These are phyloP conservation scores for Pseudomonodictys pantanalensis DNA, from an alignment of 495 filamentous ascomycete genomes.

Conservation along the genomic window DNA sequence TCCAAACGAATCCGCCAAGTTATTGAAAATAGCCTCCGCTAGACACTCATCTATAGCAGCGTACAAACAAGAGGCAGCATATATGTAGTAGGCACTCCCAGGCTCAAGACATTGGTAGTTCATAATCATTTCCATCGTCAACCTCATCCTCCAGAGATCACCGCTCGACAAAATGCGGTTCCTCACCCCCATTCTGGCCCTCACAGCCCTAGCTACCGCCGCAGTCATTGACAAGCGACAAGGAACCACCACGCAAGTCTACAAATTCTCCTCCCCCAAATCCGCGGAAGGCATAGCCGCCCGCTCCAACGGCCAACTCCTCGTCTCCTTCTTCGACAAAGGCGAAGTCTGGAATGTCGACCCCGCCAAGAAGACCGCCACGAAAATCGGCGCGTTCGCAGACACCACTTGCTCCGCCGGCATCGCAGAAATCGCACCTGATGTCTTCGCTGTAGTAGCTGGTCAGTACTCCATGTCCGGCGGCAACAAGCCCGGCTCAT, in stretches of 20 bases:
- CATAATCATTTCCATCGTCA: background rate
- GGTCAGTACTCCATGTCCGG: slow-evolving; percentile 13
- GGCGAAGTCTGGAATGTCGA: slow-evolving; percentile 18
- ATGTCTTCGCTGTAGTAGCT: slow-evolving; percentile 25
- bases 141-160: slow-evolving; percentile 6
- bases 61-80: no score
- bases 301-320: slow-evolving; percentile 21
- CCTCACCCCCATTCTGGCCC: slow-evolving; percentile 29
- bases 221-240: slow-evolving; percentile 32
- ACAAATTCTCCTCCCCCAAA: slow-evolving; percentile 22
- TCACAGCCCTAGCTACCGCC: slow-evolving; percentile 32
- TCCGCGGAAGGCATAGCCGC: slow-evolving; percentile 20
- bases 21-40: no score
- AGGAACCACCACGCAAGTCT: slow-evolving; percentile 29
- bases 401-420: slow-evolving; percentile 20
- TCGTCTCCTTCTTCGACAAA: slow-evolving; percentile 27
- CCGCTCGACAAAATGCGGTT: slow-evolving; percentile 17
- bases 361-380: slow-evolving; percentile 10
- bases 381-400: slow-evolving; percentile 11
- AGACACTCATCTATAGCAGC: no score
- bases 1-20: no score
- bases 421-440: slow-evolving; percentile 19
- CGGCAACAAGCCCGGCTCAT: slow-evolving; percentile 19
- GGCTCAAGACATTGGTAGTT: no score
- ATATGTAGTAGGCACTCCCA: no score